phyloP scores from a whole-genome alignment of 441 rosid species.

The Raphanus hybrid region DNA sequence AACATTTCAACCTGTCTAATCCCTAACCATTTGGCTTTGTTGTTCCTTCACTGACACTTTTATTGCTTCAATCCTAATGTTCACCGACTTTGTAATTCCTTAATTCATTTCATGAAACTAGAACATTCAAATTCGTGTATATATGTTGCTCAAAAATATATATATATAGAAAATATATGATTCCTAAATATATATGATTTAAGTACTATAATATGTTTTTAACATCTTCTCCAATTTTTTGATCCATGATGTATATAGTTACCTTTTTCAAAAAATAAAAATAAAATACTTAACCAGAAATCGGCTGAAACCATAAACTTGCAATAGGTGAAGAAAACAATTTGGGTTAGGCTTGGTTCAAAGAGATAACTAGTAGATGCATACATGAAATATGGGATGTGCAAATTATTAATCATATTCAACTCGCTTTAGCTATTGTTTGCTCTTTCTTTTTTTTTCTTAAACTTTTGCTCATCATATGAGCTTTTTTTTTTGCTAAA shows the following conservation, averaged over 20 bases:
- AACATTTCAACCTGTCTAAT: conserved; percentile 49
- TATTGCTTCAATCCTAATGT: conserved; percentile 48
- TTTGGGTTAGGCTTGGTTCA: neutral
- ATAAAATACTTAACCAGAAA: neutral
- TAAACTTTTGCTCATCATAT: neutral
- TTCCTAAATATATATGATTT: neutral
- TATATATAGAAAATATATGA: neutral
- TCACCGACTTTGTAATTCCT: conserved; percentile 36
- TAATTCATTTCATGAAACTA: conserved; percentile 6
- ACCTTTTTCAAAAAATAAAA: neutral
- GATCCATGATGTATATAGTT: neutral
- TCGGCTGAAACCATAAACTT: neutral
- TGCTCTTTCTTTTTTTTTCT: too few species aligned
- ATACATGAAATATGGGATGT: neutral
- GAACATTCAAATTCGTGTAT: neutral
- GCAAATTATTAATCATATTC: neutral
- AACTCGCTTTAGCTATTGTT: neutral
- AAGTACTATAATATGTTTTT: neutral
- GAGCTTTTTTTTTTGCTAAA: too few species aligned
- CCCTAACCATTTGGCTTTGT: conserved; percentile 52
- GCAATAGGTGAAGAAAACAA: neutral
- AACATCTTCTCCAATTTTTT: neutral
- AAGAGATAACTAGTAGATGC: neutral
- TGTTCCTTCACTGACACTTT: conserved; percentile 35
- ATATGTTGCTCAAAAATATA: neutral